phyloP scores from a whole-genome alignment of 2,329 filamentous ascomycete genomes.

The Cercospora berteroae region DNA sequence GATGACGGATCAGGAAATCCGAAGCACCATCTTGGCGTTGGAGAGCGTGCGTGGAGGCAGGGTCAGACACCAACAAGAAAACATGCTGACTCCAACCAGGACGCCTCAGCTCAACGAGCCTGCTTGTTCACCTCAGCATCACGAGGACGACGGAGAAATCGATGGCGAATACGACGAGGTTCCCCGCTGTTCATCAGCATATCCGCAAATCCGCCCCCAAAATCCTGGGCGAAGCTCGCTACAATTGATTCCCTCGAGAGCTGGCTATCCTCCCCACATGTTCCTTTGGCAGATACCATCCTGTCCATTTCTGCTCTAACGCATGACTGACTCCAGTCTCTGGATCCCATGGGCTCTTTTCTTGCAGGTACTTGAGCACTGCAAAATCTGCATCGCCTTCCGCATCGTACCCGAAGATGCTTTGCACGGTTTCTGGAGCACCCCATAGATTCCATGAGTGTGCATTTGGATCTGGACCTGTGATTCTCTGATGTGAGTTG shows the following conservation, averaged over 20 bases:
- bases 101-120: neutral
- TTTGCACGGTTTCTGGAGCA: slow-evolving; percentile 35
- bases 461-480: slow-evolving; percentile 28
- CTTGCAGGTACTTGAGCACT: slow-evolving; percentile 29
- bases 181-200: neutral
- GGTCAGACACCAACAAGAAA: neutral
- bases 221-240: neutral
- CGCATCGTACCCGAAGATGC: slow-evolving; percentile 42
- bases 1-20: neutral
- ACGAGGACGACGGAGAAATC: neutral
- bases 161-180: neutral
- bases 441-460: slow-evolving; percentile 39
- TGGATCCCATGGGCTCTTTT: slow-evolving; percentile 28
- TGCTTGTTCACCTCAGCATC: neutral
- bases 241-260: slow-evolving; percentile 20
- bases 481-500: slow-evolving; percentile 31
- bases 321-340: slow-evolving; percentile 33
- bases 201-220: neutral
- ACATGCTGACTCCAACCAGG: neutral
- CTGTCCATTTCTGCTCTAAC: slow-evolving; percentile 36
- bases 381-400: slow-evolving; percentile 37
- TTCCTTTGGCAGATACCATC: slow-evolving; percentile 34
- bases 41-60: neutral
- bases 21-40: slow-evolving; percentile 7
- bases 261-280: slow-evolving; percentile 22